Percentiles rank a stretch among this genome's conserved stretches.
Evolutionary conservation across 176 grass and related monocot genomes (phyloP).

Genomic region (Phoenix dactylifera): DNA sequence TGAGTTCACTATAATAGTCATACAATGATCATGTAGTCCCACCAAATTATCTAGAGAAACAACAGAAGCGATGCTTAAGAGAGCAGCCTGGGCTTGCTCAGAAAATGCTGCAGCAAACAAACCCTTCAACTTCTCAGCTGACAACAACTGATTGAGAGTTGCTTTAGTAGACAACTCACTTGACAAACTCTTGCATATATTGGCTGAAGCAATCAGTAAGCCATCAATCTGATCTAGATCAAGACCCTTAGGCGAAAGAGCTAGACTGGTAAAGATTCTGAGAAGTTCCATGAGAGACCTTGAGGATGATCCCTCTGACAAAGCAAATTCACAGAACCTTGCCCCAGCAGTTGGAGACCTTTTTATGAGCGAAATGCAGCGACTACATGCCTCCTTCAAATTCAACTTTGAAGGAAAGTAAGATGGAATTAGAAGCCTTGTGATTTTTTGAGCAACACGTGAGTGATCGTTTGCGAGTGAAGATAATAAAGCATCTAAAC

Average conservation of each 20-base stretch:
- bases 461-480: conserved; percentile 73
- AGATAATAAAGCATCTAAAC: conserved; percentile 52
- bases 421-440: conserved; percentile 69
- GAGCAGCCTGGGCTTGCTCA: conserved; percentile 56
- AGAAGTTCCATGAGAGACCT: conserved; percentile 55
- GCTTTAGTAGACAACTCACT: conserved; percentile 34
- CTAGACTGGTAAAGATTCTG: conserved; percentile 39
- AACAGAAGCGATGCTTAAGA: conserved; percentile 51
- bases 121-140: conserved; percentile 42
- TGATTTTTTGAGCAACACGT: conserved; percentile 83
- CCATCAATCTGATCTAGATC: conserved; percentile 62
- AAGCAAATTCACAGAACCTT: conserved; percentile 86
- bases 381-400: conserved; percentile 58
- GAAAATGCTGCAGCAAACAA: conserved; percentile 52
- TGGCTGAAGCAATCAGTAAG: conserved; percentile 58
- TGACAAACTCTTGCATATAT: conserved; percentile 60
- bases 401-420: conserved; percentile 82
- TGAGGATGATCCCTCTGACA: conserved; percentile 66
- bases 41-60: conserved; percentile 44
- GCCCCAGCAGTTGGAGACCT: conserved; percentile 68
- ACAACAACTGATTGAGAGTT: conserved; percentile 51
- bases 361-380: conserved; percentile 70
- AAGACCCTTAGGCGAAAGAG: conserved; percentile 56
- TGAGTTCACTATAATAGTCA: conserved; percentile 53
- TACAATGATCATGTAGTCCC: conserved; percentile 41